These are phyloP conservation scores for Trypanosomatidae sp. DNA, from an alignment of 208 protist genomes.

Conservation along the genomic window DNA sequence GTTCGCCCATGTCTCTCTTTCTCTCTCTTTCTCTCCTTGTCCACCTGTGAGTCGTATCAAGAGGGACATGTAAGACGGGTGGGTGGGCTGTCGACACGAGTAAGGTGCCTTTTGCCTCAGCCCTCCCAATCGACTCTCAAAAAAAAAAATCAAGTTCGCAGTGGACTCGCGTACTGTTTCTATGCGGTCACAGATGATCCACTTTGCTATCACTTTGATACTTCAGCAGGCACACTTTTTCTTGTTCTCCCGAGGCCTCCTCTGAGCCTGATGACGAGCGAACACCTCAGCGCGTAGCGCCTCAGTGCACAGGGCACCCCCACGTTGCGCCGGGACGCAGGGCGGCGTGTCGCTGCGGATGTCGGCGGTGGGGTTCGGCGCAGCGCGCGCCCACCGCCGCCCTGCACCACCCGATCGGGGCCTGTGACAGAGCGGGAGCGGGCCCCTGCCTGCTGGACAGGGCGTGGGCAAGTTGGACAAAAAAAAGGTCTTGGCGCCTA, in stretches of 20 bases:
- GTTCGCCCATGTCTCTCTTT: background rate
- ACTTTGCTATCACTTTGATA: too few species aligned
- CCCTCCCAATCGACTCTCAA: background rate
- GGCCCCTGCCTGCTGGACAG: too few species aligned
- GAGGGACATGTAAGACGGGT: background rate
- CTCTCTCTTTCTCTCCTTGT: background rate
- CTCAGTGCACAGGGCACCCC: background rate
- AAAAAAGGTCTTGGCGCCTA: background rate
- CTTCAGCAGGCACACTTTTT: too few species aligned
- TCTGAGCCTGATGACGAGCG: background rate
- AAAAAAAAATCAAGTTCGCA: background rate
- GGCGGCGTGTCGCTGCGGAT: too few species aligned
- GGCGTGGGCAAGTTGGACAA: too few species aligned
- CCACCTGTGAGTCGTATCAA: background rate
- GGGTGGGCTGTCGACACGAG: background rate
- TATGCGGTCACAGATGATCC: too few species aligned
- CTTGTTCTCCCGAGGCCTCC: background rate
- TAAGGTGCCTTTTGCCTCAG: background rate
- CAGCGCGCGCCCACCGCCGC: background rate
- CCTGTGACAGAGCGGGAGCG: background rate
- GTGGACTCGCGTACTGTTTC: too few species aligned
- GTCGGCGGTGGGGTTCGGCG: too few species aligned
- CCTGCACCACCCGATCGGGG: background rate
- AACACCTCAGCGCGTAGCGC: background rate
- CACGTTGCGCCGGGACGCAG: too few species aligned